These are phyloP conservation scores for Hypoxylon sp. DNA, from an alignment of 2,329 filamentous ascomycete genomes.

Conservation along the genomic window DNA sequence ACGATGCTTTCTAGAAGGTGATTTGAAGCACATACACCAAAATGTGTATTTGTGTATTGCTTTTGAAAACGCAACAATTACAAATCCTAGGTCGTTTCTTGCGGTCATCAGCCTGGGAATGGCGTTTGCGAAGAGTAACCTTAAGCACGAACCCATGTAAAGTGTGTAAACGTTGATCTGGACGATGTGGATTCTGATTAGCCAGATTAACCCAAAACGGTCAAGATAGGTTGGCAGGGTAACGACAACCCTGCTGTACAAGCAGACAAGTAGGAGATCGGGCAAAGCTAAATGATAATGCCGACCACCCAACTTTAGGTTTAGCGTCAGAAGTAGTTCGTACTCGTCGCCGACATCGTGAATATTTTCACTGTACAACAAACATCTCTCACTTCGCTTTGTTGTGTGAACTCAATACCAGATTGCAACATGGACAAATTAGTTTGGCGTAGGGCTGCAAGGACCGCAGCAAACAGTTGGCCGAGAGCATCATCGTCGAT, in stretches of 20 bases:
- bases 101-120: too few species aligned
- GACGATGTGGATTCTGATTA: slow-evolving; percentile 3
- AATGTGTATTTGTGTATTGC: slow-evolving; percentile 15
- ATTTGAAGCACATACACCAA: slow-evolving; percentile 22
- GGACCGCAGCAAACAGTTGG: slow-evolving; percentile 20
- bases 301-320: too few species aligned
- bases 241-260: slow-evolving; percentile 6
- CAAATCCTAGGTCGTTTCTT: too few species aligned
- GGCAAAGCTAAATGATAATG: too few species aligned
- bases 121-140: too few species aligned
- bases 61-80: too few species aligned
- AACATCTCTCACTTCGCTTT: background rate
- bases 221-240: slow-evolving; percentile 24
- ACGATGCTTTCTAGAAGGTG: slow-evolving; percentile 15
- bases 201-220: slow-evolving; percentile 14
- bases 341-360: too few species aligned
- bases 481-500: slow-evolving; percentile 4
- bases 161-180: slow-evolving; percentile 11
- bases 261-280: too few species aligned
- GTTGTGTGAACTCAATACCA: background rate
- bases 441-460: slow-evolving; percentile 31
- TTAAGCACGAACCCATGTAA: slow-evolving; percentile 26
- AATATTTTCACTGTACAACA: too few species aligned
- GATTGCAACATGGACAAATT: slow-evolving; percentile 26
- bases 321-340: too few species aligned